Evolutionary conservation across 441 rosid genomes (phyloP).

Genomic region (Raphanus hybrid): DNA sequence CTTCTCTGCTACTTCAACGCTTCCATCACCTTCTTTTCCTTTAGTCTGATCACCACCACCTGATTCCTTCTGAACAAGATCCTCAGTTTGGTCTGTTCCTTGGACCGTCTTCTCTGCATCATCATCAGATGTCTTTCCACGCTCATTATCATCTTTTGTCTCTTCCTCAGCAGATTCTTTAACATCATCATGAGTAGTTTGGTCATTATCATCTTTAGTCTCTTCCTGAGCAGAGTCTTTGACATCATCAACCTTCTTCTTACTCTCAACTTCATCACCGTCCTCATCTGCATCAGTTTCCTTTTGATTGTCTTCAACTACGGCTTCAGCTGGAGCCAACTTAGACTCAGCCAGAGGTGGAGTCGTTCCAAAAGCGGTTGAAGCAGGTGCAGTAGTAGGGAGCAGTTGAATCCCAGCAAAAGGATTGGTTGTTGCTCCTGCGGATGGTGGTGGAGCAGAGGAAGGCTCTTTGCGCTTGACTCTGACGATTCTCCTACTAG

Average conservation of each 20-base stretch:
- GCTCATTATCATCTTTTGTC: slow-evolving; percentile 30
- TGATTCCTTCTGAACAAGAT: slow-evolving; percentile 39
- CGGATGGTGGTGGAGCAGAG: neutral
- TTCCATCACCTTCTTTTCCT: slow-evolving; percentile 20
- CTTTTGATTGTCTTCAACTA: slow-evolving; percentile 43
- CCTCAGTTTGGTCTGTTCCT: slow-evolving; percentile 37
- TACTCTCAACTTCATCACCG: slow-evolving; percentile 35
- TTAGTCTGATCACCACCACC: slow-evolving; percentile 46
- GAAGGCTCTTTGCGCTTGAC: slow-evolving; percentile 59
- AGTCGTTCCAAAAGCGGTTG: slow-evolving; percentile 2
- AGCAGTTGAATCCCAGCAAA: slow-evolving; percentile 74
- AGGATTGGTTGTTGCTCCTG: slow-evolving; percentile 67
- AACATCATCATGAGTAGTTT: slow-evolving; percentile 28
- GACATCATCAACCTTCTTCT: slow-evolving; percentile 25
- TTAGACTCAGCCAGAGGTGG: slow-evolving; percentile 15
- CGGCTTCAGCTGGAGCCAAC: slow-evolving; percentile 39
- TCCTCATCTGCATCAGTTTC: slow-evolving; percentile 35
- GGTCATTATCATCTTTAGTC: slow-evolving; percentile 31
- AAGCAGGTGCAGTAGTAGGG: slow-evolving; percentile 47
- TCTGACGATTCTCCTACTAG: slow-evolving; percentile 73
- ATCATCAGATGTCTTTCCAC: slow-evolving; percentile 21
- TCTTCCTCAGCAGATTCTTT: slow-evolving; percentile 32
- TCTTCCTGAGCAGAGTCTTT: slow-evolving; percentile 32
- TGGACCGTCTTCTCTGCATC: slow-evolving; percentile 38
- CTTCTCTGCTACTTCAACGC: too few relatives aligned